phyloP scores from a whole-genome alignment of 371 early-diverging fungal genomes.

The Haplosporangium sp. region DNA sequence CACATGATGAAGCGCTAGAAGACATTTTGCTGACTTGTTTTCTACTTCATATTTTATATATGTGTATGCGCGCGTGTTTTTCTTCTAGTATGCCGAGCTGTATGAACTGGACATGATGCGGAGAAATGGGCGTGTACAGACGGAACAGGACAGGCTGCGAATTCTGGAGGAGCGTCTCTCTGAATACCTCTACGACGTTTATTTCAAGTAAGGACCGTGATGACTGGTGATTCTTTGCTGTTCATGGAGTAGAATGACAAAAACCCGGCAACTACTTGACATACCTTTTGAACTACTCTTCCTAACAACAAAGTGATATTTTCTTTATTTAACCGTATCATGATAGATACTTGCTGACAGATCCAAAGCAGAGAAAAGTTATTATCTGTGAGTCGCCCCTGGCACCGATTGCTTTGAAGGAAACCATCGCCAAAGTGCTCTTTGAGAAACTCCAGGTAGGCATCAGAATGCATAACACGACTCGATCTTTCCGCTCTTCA shows the following conservation, averaged over 20 bases:
- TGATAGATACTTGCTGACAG: constrained; percentile 76
- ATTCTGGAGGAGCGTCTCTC: constrained; percentile 51
- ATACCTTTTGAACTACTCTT: no score
- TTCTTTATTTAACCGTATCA: not conserved
- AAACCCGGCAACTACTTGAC: no score
- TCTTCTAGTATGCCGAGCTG: constrained; percentile 56
- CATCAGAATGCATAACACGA: not conserved
- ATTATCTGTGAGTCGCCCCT: constrained; percentile 85
- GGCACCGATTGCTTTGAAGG: constrained; percentile 79
- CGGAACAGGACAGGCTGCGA: constrained; percentile 37
- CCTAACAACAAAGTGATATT: not conserved
- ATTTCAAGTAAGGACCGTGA: constrained; percentile 41
- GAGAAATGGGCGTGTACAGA: constrained; percentile 29
- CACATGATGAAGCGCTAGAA: not conserved
- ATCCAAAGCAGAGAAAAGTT: constrained; percentile 89
- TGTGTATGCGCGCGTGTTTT: not conserved
- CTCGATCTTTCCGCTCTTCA: not conserved
- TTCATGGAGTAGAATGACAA: not conserved
- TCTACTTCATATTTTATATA: not conserved
- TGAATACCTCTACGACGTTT: constrained; percentile 52
- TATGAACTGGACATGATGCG: constrained; percentile 66
- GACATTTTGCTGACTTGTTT: not conserved
- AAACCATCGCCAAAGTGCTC: constrained; percentile 75
- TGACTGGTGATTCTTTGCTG: not conserved
- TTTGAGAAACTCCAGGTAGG: constrained; percentile 82